Evolutionary conservation across 768 basidiomycete species (phyloP).

Genomic region (Piloderma croceum): DNA sequence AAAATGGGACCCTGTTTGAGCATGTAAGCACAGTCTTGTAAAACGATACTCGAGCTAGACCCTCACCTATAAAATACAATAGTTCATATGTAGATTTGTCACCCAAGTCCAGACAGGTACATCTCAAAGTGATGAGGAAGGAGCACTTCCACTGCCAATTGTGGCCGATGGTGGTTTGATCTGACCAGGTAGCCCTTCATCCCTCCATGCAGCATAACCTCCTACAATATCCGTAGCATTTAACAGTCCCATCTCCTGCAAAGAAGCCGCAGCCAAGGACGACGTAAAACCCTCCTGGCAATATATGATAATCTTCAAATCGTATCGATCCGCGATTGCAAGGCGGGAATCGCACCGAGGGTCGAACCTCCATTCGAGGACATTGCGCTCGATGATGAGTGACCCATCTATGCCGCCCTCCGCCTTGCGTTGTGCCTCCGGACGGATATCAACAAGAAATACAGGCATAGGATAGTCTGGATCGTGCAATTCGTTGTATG

Average conservation of each 20-base stretch:
- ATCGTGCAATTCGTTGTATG: slow-evolving; percentile 54
- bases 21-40: too few relatives aligned
- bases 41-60: too few relatives aligned
- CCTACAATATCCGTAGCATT: slow-evolving; percentile 78
- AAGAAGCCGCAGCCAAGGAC: slow-evolving; percentile 62
- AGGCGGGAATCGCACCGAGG: slow-evolving; percentile 56
- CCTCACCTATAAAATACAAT: too few relatives aligned
- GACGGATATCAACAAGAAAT: slow-evolving; percentile 74
- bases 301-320: slow-evolving; percentile 67
- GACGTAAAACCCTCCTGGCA: slow-evolving; percentile 71
- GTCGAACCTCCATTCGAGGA: slow-evolving; percentile 78
- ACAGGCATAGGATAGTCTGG: slow-evolving; percentile 52
- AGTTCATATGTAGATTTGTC: too few relatives aligned
- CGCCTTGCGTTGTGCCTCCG: slow-evolving; percentile 50
- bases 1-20: too few relatives aligned
- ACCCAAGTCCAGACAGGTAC: too few relatives aligned
- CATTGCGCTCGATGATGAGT: slow-evolving; percentile 70
- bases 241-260: slow-evolving; percentile 65
- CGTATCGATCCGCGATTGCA: slow-evolving; percentile 67
- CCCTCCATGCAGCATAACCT: slow-evolving; percentile 68
- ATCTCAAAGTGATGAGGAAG: too few relatives aligned
- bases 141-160: slow-evolving; percentile 21
- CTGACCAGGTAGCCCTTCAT: slow-evolving; percentile 57
- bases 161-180: slow-evolving; percentile 27
- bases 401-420: slow-evolving; percentile 62